Base-by-base conservation (phyloP, 208 protist species). In the Trypanosoma boissoni region DNA sequence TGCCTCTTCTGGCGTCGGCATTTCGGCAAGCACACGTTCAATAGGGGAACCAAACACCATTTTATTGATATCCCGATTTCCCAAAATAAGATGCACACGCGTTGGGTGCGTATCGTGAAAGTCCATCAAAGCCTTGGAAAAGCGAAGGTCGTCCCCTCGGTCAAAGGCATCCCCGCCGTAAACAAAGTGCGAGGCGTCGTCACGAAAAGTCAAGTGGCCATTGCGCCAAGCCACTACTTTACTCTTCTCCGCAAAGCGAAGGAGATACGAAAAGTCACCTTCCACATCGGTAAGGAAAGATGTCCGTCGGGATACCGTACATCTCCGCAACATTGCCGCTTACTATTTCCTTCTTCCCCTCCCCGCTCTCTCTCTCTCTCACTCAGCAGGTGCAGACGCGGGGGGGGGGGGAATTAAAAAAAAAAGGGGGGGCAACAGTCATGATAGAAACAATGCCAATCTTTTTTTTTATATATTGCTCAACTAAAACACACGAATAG, bases 1-100 rank as follows among this genome's bases (percentile, higher is more conserved):
- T 3, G 37, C 68, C 3, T 28, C 27, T 7, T 60, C 59, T 1
- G 72, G 37, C 42, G 79, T 64, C 27, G 61, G 58, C 18, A 75
- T 44, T 0, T 63, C 18, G 2, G 31, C 26, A 54, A 78, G 37
- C 26, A 48, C 60, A 1, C 61, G 26, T 18, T 61, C 61, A 26
- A 63, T 48, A 12, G 58, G 45, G 2, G 46, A 7, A 28, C 48
- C 52, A 60, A 95, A 72, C 18, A 81, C 71, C 75, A 95, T 83
- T 68, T 97, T 97, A 77, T 95, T 97, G 46, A 95, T 43, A 52
- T 97, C 92, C 1, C 92, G 81, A 69, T 97, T 97, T 14, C 92
- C 92, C 9, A 95, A 74, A 37, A 95, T 84, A 29, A 94, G 70
- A 72, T 90, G 83, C 45, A 95, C 89, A 16, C 88, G 81, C 1